Base-by-base conservation (phyloP, 1,139 yeast species). In the Taphrina deformans region DNA sequence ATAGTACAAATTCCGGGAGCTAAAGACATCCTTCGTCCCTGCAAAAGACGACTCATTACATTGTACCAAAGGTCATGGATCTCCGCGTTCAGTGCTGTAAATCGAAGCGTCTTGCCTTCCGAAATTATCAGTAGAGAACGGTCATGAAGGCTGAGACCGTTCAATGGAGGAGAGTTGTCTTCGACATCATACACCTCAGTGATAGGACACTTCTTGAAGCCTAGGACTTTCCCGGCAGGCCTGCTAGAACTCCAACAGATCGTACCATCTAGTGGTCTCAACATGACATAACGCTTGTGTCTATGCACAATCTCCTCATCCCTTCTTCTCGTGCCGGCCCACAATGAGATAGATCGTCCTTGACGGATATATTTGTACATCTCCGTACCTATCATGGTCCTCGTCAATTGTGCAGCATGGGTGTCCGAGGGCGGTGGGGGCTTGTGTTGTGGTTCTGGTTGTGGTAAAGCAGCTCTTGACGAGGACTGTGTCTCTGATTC, bases 361-460 rank as follows among this genome's bases (percentile, higher is more conserved):
- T 58, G 51, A 23, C 62, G 62, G 12, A 46, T 38, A 27, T 21
- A 23, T 52, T 58, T 58, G 55, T 46, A 46, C 62, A 58, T 45
- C 46, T 58, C 51, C 10, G 62, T 46, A 27, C 62, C 62, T 7
- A 58, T 45, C 62, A 58, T 16, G 23, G 53, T 48, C 14, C 53
- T 24, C 12, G 53, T 29, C 48, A 44, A 9, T 18, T 44, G 48
- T 12, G 48, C 48, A 23, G 48, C 48, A 21, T 44, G 48, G 9
- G 27, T 44, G 12, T 44, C 48, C 1, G 27, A n/a, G n/a, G n/a
- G n/a, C n/a, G n/a, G n/a, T 2, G 7, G 48, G n/a, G 21, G 27
- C 41, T n/a, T 14, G 41, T 14, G 41, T n/a, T n/a, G n/a, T n/a
- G n/a, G n/a, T n/a, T n/a, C n/a, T n/a, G n/a, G n/a, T n/a, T n/a